Evolutionary conservation across 2,329 filamentous ascomycete genomes (phyloP).

Genomic region (Plectosphaerella plurivora): DNA sequence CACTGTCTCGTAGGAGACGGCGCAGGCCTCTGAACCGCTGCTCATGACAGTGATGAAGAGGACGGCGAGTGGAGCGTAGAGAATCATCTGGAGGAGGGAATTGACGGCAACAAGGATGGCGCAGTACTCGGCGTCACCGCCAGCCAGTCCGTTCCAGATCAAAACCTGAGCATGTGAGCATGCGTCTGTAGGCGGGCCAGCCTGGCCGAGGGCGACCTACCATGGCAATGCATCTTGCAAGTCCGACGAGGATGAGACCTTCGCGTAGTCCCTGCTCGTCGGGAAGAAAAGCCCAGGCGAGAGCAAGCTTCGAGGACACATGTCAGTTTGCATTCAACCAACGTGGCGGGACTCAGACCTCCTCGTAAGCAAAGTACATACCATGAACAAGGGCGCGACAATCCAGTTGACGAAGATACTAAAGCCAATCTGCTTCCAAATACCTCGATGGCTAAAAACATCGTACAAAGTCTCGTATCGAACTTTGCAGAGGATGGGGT

Average conservation of each 20-base stretch:
- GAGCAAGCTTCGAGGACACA: constrained; percentile 7
- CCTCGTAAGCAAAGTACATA: constrained; percentile 18
- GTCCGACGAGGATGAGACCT: constrained; percentile 75
- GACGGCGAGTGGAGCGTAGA: constrained; percentile 59
- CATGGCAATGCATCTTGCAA: constrained; percentile 88
- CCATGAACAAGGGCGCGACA: constrained; percentile 70
- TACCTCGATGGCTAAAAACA: constrained; percentile 47
- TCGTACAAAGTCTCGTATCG: constrained; percentile 65
- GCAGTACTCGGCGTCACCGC: constrained; percentile 70
- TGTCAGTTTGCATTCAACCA: too few relatives aligned
- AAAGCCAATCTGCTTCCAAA: constrained; percentile 70
- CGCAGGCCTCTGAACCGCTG: constrained; percentile 21
- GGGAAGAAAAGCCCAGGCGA: constrained; percentile 66
- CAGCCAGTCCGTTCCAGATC: constrained; percentile 70
- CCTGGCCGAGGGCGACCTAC: constrained; percentile 56
- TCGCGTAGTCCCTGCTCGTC: constrained; percentile 53
- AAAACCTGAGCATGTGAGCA: constrained; percentile 41
- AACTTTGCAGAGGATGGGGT: constrained; percentile 76
- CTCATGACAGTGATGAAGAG: constrained; percentile 63
- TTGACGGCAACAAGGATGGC: constrained; percentile 67
- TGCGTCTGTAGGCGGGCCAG: constrained; percentile 38
- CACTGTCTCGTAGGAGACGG: constrained; percentile 58
- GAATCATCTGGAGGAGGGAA: constrained; percentile 61
- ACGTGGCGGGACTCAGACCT: too few relatives aligned
- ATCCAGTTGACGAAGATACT: constrained; percentile 72